A percentile compares a stretch with the other conserved stretches of the same genome.
Conservation (phyloP, 2,329 filamentous ascomycete species). For the Epichloe amarillans region DNA sequence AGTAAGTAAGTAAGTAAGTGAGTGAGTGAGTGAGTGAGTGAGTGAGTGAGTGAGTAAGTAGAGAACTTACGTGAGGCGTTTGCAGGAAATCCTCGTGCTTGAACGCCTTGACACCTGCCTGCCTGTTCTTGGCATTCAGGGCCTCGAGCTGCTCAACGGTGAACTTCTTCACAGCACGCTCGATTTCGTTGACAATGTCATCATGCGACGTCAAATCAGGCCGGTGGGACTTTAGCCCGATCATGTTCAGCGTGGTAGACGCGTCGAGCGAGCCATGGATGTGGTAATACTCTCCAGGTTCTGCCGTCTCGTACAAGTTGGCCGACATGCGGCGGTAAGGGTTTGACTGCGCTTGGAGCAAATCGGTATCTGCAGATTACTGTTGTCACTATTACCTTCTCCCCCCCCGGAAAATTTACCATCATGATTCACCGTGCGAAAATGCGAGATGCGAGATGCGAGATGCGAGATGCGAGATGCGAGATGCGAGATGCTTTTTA, state of each 20-base stretch:
- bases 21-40: too few relatives aligned
- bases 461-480: too few relatives aligned
- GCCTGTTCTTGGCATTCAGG: conserved; percentile 39
- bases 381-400: background rate
- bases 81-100: conserved; percentile 46
- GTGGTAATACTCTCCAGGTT: conserved; percentile 56
- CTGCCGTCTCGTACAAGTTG: conserved; percentile 56
- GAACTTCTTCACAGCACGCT: conserved; percentile 41
- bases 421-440: too few relatives aligned
- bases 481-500: background rate
- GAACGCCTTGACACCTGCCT: conserved; percentile 47
- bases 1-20: too few relatives aligned
- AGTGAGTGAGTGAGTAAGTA: too few relatives aligned
- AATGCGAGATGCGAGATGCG: background rate
- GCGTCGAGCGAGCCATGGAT: conserved; percentile 65
- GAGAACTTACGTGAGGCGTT: conserved; percentile 29
- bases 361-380: conserved; percentile 49
- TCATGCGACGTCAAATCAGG: conserved; percentile 48
- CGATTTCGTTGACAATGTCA: conserved; percentile 45
- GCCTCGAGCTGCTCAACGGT: conserved; percentile 42
- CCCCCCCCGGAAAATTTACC: background rate
- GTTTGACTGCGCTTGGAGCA: conserved; percentile 56
- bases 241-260: conserved; percentile 54
- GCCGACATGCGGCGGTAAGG: conserved; percentile 60
- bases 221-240: conserved; percentile 48